phyloP scores from a whole-genome alignment of 495 filamentous ascomycete genomes.

The Talaromyces wortmannii region DNA sequence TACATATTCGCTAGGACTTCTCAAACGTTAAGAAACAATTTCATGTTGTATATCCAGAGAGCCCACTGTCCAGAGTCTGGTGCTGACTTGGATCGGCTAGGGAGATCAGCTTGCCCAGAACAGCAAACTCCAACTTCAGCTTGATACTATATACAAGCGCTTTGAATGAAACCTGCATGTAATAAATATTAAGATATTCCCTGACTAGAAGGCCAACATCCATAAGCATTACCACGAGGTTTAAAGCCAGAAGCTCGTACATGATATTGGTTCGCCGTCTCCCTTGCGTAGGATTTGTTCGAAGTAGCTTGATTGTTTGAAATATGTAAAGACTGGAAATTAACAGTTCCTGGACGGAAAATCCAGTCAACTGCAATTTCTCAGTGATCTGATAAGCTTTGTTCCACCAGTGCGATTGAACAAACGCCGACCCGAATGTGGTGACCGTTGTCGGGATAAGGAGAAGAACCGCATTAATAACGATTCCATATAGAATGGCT shows the following conservation, averaged over 20 bases:
- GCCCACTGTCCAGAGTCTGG: not conserved
- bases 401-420: constrained; percentile 8
- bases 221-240: constrained; percentile 28
- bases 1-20: too few species aligned
- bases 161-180: constrained; percentile 34
- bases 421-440: constrained; percentile 18
- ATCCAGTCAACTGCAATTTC: constrained; percentile 28
- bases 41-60: not conserved
- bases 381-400: constrained; percentile 34
- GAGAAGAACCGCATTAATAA: constrained; percentile 17
- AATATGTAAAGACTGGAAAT: constrained; percentile 42
- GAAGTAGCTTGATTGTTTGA: constrained; percentile 27
- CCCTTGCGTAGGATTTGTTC: constrained; percentile 17
- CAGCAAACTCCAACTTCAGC: constrained; percentile 42
- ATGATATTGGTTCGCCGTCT: constrained; percentile 20
- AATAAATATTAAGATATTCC: constrained; percentile 26
- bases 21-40: too few species aligned
- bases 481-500: constrained; percentile 23
- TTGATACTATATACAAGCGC: constrained; percentile 42
- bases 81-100: constrained; percentile 12
- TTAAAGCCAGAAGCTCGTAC: constrained; percentile 38
- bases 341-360: constrained; percentile 36
- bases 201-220: constrained; percentile 23
- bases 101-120: constrained; percentile 43
- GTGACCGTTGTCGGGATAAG: constrained; percentile 25